Conservation (phyloP, 1,284 basidiomycete species). For the Marasmius fiardii region DNA sequence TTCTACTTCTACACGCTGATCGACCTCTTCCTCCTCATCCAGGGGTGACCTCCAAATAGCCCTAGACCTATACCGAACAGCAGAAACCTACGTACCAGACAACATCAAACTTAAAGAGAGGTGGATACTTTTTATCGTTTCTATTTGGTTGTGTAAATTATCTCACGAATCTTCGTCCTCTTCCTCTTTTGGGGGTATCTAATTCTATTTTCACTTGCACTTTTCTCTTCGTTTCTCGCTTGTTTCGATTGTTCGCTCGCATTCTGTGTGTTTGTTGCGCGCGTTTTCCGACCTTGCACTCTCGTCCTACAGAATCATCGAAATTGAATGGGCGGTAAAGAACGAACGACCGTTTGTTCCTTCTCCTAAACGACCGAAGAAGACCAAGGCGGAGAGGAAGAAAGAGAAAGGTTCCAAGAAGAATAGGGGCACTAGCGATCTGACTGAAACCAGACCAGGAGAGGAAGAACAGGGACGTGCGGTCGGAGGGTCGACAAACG, state of each 20-base stretch:
- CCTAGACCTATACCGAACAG: constrained; percentile 71
- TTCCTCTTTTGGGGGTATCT: not conserved
- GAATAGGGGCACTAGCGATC: too few species aligned
- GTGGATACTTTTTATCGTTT: constrained; percentile 65
- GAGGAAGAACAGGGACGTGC: too few species aligned
- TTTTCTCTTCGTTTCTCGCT: too few species aligned
- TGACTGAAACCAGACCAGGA: too few species aligned
- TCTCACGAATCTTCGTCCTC: not conserved
- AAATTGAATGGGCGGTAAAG: constrained; percentile 22
- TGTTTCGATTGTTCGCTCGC: constrained; percentile 17
- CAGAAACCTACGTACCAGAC: constrained; percentile 72
- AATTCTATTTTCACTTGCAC: too few species aligned
- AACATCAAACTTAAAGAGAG: constrained; percentile 79
- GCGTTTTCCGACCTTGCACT: constrained; percentile 22
- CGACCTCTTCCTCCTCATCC: constrained; percentile 1
- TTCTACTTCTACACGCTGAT: not conserved
- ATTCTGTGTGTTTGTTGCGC: too few species aligned
- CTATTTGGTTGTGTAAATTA: constrained; percentile 29
- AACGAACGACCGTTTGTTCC: constrained; percentile 5
- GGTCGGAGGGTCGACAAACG: too few species aligned
- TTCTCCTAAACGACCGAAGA: constrained; percentile 3
- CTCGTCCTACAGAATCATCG: constrained; percentile 23
- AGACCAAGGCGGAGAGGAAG: constrained; percentile 20
- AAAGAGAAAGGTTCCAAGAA: not conserved
- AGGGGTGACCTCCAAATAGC: constrained; percentile 73